Conservation (phyloP, 768 basidiomycete species). For the Agrocybe chaxingu region DNA sequence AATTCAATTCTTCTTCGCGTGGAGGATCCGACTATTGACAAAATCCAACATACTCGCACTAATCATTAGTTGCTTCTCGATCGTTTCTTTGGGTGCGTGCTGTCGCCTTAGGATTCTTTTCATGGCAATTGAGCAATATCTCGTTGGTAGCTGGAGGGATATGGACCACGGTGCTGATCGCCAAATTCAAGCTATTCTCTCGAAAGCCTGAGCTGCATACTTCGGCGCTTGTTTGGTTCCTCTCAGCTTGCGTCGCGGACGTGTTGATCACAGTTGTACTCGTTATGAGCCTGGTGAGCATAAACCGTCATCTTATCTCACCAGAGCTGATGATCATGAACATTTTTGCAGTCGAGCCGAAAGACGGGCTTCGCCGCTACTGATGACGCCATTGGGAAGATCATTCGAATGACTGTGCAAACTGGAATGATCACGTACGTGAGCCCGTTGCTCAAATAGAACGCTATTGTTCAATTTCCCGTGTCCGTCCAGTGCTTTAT, state of each 20-base stretch:
- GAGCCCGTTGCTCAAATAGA: conserved; percentile 2
- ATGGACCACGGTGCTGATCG: conserved; percentile 36
- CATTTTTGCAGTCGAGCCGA: conserved; percentile 24
- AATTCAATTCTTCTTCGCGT: conserved; percentile 45
- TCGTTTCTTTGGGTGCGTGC: conserved; percentile 31
- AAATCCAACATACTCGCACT: conserved; percentile 31
- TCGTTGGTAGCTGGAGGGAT: conserved; percentile 33
- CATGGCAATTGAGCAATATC: not conserved
- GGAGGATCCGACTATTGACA: conserved; percentile 39
- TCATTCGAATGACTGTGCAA: conserved; percentile 39
- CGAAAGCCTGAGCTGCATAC: conserved; percentile 42
- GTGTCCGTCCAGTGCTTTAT: conserved; percentile 27
- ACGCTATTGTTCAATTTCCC: not conserved
- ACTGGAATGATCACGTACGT: conserved; percentile 44
- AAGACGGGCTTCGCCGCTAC: conserved; percentile 41
- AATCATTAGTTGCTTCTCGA: conserved; percentile 28
- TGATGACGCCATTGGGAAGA: conserved; percentile 37
- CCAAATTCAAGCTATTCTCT: conserved; percentile 31
- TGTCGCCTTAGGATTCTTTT: not conserved
- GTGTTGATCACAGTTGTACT: conserved; percentile 37
- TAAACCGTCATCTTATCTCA: not conserved
- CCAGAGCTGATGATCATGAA: not conserved
- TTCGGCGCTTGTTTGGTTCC: conserved; percentile 42
- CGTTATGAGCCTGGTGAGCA: conserved; percentile 33
- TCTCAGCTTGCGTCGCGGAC: conserved; percentile 39